Conservation (phyloP, 192 early-diverging fungal genomes). For the Obelidium mucronatum region DNA sequence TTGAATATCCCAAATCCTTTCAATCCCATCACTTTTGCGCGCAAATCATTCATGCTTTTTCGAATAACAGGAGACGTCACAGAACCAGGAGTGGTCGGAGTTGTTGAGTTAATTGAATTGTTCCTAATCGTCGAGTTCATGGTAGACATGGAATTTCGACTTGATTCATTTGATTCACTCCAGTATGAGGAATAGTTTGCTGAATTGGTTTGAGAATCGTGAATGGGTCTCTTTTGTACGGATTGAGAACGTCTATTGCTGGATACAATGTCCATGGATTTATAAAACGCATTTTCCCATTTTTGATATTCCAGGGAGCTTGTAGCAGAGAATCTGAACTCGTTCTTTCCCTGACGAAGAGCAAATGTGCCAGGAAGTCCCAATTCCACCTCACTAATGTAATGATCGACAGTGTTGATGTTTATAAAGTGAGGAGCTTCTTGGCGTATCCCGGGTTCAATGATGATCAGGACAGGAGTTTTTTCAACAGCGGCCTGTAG, state of each 20-base stretch:
- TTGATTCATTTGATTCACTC: neutral
- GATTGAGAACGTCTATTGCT: neutral
- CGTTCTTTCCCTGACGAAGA: constrained; percentile 10
- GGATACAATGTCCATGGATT: constrained; percentile 4
- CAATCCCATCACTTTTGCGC: neutral
- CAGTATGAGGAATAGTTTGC: neutral
- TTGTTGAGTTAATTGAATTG: neutral
- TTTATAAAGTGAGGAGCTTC: constrained; percentile 16
- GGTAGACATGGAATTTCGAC: neutral
- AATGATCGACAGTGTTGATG: constrained; percentile 30
- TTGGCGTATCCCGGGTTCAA: neutral
- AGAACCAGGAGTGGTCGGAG: neutral
- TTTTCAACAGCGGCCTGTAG: constrained; percentile 32
- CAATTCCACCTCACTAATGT: constrained; percentile 26
- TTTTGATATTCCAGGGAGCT: constrained; percentile 31
- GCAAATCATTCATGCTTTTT: neutral
- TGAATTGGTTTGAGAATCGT: neutral
- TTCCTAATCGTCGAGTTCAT: neutral
- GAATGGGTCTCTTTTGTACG: neutral
- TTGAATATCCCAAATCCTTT: constrained; percentile 15
- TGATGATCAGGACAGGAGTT: constrained; percentile 29
- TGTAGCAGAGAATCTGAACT: constrained; percentile 12
- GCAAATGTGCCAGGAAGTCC: constrained; percentile 21
- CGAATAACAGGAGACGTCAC: neutral
- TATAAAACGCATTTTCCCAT: constrained; percentile 28